Base-by-base conservation (phyloP, 2,329 filamentous ascomycete species). In the Lithohypha guttulata region DNA sequence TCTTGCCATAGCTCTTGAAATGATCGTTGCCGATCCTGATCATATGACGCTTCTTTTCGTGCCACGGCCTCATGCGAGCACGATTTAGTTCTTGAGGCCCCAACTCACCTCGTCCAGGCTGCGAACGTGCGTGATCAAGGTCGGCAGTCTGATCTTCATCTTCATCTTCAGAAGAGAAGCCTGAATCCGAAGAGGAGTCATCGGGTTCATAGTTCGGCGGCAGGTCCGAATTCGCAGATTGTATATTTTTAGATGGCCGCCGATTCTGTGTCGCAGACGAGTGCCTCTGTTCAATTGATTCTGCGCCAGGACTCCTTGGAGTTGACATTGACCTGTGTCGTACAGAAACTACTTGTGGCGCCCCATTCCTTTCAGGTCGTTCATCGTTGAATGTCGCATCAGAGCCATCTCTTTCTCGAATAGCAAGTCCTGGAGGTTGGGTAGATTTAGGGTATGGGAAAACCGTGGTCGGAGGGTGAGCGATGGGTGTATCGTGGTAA, bases 1-100 rank as follows among this genome's bases (percentile, higher is more conserved):
- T 70, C 45, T 66, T 75, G 17, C 79, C 79, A 15, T 26, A 34
- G 9, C 44, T 36, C 21, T 41, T 28, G 34, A 51, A 47, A 34
- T 43, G 44, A 8, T 51, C 44, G 19, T 49, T 50, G 13, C 46
- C 44, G 5, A 49, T 36, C 15, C 9, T 20, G 10, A 39, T 11
- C 10, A 14, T n/a, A 17, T 31, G 35, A 10, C 26, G 35, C 17
- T 23, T 29, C n/a, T 42, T 30, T n/a, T 28, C 29, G 6, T 20
- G 33, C 21, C 37, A 32, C 7, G 41, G 39, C 21, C 35, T 31
- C 14, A 34, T 39, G 7, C 41, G 44, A 14, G 42, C 40, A 25
- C 43, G 30, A 32, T 51, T 51, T 31, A 51, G 41, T 11, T 48
- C 40, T n/a, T 41, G 32, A 34, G 44, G 45, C 10, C 42, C 42